Base-by-base conservation (phyloP, 495 filamentous ascomycete species). In the Astrothelium subdiscretum region DNA sequence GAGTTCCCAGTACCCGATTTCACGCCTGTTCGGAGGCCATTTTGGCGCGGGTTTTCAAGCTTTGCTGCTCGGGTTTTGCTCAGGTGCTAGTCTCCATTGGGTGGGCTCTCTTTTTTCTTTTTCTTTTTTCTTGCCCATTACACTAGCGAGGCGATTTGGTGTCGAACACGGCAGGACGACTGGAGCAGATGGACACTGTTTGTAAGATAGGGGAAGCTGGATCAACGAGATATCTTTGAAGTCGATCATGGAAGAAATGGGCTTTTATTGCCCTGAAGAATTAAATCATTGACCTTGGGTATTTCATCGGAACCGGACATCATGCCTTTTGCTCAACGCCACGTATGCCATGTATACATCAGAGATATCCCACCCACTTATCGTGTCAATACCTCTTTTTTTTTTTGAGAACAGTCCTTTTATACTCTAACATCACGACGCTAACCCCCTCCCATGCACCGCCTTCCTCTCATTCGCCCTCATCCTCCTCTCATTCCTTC, bases 381-480 rank as follows among this genome's bases (percentile, higher is more conserved):
- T 48, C 42, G 4, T n/a, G 3, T 48, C 20, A 20, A 38, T 15
- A 11, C 18, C 42, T 48, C 20, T 10, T 48, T 18, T 10, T 20
- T n/a, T n/a, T n/a, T n/a, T n/a, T 48, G 20, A 20, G 3, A 48
- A 3, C 42, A 8, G 6, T 48, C 13, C 6, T 8, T n/a, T 11
- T 15, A 27, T 11, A 1, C 5, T 29, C 12, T 20, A 26, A 54
- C 48, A 8, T 54, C 48, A 54, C 48, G 48, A 54, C 4, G 22
- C 48, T 8, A 54, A 29, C 20, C 48, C 63, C 71, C 74, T 48
- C 68, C 72, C 69, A 77, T 82, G 73, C 75, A 75, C 63, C 26
- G 71, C 71, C 66, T 74, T 79, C 70, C 79, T 80, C 69, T 85
- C 78, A 72, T 90, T 91, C 64, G 80, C 81, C 72, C 86, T 80